Percentiles rank a stretch among this genome's conserved stretches.
phyloP scores from a whole-genome alignment of 352 stramenopile species.

The Globisporangium iwayamae region DNA sequence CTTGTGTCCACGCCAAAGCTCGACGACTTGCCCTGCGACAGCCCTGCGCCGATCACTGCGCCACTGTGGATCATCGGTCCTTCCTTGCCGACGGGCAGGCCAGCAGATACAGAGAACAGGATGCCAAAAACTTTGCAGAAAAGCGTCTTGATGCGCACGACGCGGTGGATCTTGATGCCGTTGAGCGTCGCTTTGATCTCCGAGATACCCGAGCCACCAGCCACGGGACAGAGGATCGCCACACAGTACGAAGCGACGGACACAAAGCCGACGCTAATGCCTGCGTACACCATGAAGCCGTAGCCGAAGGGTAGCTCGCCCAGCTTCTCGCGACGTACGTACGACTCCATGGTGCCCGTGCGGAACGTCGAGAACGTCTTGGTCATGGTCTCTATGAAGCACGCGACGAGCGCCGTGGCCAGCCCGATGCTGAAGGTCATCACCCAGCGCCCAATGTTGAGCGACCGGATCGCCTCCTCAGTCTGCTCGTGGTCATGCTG shows the following conservation, averaged over 20 bases:
- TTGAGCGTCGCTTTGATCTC: conserved; percentile 99
- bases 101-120: conserved; percentile 79
- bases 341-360: conserved; percentile 85
- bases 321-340: conserved; percentile 57
- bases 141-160: conserved; percentile 75
- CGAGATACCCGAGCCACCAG: conserved; percentile 93
- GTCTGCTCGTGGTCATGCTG: conserved; percentile 85
- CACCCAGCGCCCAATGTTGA: conserved; percentile 90
- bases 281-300: conserved; percentile 88
- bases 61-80: conserved; percentile 91
- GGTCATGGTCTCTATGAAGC: conserved; percentile 91
- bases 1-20: conserved; percentile 86
- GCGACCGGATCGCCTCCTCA: conserved; percentile 64
- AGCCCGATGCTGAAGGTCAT: conserved; percentile 95
- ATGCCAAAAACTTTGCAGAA: conserved; percentile 88
- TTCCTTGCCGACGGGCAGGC: conserved; percentile 89
- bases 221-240: conserved; percentile 93
- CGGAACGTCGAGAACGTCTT: conserved; percentile 86
- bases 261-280: conserved; percentile 93
- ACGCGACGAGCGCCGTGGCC: conserved; percentile 90
- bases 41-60: conserved; percentile 92
- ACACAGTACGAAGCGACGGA: conserved; percentile 88
- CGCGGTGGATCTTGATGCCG: conserved; percentile 79
- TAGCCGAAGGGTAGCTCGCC: conserved; percentile 49
- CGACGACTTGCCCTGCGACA: conserved; percentile 92